These are phyloP conservation scores for Trichosanthes truncata DNA, from an alignment of 306 rosid genomes.

Conservation along the genomic window DNA sequence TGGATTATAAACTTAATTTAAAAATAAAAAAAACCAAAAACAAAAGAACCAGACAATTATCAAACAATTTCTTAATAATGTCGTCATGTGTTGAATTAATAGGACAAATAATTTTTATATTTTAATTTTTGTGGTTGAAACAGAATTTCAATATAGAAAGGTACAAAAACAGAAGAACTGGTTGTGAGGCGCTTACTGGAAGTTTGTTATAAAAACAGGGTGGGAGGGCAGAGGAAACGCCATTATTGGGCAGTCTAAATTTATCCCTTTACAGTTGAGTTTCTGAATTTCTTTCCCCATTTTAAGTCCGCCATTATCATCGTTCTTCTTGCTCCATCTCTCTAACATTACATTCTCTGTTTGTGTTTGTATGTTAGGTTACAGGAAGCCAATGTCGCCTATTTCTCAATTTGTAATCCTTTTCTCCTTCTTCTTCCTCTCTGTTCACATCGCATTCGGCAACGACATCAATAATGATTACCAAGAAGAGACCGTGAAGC, in stretches of 20 bases:
- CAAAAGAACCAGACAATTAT: too few relatives aligned
- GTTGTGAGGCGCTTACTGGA: too few relatives aligned
- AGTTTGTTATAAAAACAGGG: too few relatives aligned
- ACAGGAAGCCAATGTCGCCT: conserved; percentile 2
- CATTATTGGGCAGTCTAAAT: not conserved
- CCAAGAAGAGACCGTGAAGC: not conserved
- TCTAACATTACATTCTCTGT: not conserved
- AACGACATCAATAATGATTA: not conserved
- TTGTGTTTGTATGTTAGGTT: not conserved
- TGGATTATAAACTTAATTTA: too few relatives aligned
- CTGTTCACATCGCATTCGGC: not conserved
- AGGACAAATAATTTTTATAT: too few relatives aligned
- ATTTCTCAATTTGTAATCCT: not conserved
- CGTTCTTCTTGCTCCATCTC: not conserved
- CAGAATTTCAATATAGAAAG: too few relatives aligned
- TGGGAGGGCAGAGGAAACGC: too few relatives aligned
- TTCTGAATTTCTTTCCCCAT: not conserved
- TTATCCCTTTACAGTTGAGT: not conserved
- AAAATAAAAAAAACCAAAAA: too few relatives aligned
- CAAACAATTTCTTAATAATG: too few relatives aligned
- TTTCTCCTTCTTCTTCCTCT: not conserved
- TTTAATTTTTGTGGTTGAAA: too few relatives aligned
- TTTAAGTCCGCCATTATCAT: not conserved
- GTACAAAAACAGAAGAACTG: too few relatives aligned
- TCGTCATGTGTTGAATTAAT: too few relatives aligned